Percentiles rank a stretch among this genome's conserved stretches.
phyloP scores from a whole-genome alignment of 495 filamentous ascomycete genomes.

The Daldinia decipiens region DNA sequence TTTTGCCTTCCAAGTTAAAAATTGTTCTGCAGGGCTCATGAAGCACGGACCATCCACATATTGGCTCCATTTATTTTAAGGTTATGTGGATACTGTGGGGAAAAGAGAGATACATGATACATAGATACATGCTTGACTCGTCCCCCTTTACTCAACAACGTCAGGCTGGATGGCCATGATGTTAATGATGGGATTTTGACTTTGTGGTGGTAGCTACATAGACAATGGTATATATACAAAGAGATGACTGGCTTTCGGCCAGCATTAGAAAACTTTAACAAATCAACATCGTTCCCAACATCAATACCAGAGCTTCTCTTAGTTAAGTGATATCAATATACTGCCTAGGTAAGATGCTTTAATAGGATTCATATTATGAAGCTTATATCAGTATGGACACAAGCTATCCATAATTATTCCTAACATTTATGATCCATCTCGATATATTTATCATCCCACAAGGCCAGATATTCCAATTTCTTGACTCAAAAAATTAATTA shows the following conservation, averaged over 20 bases:
- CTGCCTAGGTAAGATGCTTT: too few species aligned
- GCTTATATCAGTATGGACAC: too few species aligned
- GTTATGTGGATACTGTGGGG: constrained; percentile 10
- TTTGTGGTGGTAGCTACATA: not conserved
- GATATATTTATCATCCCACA: not conserved
- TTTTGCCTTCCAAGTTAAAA: not conserved
- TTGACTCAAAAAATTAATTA: too few species aligned
- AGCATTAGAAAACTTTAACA: too few species aligned
- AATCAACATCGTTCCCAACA: too few species aligned
- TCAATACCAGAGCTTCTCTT: too few species aligned
- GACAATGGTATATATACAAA: too few species aligned
- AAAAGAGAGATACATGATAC: not conserved
- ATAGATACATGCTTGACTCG: not conserved
- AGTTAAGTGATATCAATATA: too few species aligned
- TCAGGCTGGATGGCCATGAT: not conserved
- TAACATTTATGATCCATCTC: too few species aligned
- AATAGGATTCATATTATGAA: too few species aligned
- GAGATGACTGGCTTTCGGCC: too few species aligned
- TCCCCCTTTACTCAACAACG: constrained; percentile 7
- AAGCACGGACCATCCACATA: not conserved
- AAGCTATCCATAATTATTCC: too few species aligned
- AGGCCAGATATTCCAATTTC: not conserved
- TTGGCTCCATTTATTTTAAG: constrained; percentile 1
- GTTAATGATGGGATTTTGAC: not conserved
- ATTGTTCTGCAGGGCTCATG: not conserved